Evolutionary conservation across 2,329 filamentous ascomycete genomes (phyloP), one percentile per base, ranked within the genome.

Genomic region (Hymenoscyphus infarciens): DNA sequence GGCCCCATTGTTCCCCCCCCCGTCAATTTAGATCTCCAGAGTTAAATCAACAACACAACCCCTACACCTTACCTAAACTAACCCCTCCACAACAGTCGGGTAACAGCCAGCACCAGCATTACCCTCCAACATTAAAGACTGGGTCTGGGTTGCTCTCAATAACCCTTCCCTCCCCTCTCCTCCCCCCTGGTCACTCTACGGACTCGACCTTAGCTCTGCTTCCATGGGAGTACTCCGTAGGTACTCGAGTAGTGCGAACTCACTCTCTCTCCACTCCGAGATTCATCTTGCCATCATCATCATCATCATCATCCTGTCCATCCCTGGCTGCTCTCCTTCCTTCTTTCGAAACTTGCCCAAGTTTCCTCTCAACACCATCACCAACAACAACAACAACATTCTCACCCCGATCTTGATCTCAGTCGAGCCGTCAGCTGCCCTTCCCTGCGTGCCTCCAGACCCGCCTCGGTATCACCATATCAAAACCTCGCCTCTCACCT

Each of bases 381-480:
- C 5, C 39, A 42, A 27, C 25, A 16, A 10, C n/a, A 45, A 3
- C 45, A 25, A 22, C 45, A 52, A 22, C 45, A 52, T 52, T 52
- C 19, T 52, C 45, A 52, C 45, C 45, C 45, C 45, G 45, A 52
- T 52, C 45, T 52, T 52, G 45, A 22, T 19, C 19, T 22, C 45
- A 8, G 22, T 52, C 7, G 45, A 22, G 45, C 45, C 19, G 45
- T 52, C 45, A 52, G 45, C 45, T 33, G 33, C 54, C 22, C 33
- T 56, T 38, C 54, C 33, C 45, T 52, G 45, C 45, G 45, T 52
- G 45, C 45, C 45, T 56, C 53, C 27, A 56, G 53, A 56, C 53
- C 53, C 53, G 53, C 53, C 53, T n/a, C 53, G 33, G 29, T 33
- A 56, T 38, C 54, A 56, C 54, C 54, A 33, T 56, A 56, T 33